phyloP scores from a whole-genome alignment of 345 rosid genomes.

The Aegle marmelos region DNA sequence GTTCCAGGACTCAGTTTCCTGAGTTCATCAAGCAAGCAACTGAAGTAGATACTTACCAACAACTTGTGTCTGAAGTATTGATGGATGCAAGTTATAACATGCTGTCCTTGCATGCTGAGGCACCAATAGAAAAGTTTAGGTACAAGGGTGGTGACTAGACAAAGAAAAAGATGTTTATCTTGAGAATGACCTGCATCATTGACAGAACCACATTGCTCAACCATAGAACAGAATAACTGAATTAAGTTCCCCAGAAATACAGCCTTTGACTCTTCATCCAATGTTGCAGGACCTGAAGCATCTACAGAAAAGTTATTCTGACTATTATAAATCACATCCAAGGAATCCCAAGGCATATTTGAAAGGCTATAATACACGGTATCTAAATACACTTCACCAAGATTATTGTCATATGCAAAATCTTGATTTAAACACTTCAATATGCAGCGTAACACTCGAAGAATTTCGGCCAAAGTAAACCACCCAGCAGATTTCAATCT shows the following conservation, averaged over 20 bases:
- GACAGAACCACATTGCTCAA: constrained; percentile 34
- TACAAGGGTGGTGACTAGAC: constrained; percentile 37
- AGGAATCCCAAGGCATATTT: constrained; percentile 46
- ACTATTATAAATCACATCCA: constrained; percentile 30
- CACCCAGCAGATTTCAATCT: constrained; percentile 50
- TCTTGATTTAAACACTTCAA: constrained; percentile 62
- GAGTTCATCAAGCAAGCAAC: constrained; percentile 5
- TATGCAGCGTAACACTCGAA: constrained; percentile 51
- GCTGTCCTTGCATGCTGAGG: constrained; percentile 42
- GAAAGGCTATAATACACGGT: constrained; percentile 44
- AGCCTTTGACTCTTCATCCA: constrained; percentile 19
- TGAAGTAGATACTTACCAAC: constrained; percentile 47
- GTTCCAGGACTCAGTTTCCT: not conserved
- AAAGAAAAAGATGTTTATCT: constrained; percentile 35
- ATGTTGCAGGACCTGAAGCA: constrained; percentile 17
- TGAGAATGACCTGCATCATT: constrained; percentile 31
- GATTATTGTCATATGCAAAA: constrained; percentile 38
- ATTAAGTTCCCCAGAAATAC: constrained; percentile 61
- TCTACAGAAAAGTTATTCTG: constrained; percentile 14
- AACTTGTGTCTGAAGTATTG: constrained; percentile 77
- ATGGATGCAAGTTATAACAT: constrained; percentile 28
- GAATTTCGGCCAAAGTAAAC: constrained; percentile 48
- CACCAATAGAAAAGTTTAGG: constrained; percentile 64
- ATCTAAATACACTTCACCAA: constrained; percentile 37
- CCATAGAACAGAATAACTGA: constrained; percentile 72